These are phyloP conservation scores for Fragosphaeria purpurea DNA, from an alignment of 2,329 filamentous ascomycete genomes.

Conservation along the genomic window DNA sequence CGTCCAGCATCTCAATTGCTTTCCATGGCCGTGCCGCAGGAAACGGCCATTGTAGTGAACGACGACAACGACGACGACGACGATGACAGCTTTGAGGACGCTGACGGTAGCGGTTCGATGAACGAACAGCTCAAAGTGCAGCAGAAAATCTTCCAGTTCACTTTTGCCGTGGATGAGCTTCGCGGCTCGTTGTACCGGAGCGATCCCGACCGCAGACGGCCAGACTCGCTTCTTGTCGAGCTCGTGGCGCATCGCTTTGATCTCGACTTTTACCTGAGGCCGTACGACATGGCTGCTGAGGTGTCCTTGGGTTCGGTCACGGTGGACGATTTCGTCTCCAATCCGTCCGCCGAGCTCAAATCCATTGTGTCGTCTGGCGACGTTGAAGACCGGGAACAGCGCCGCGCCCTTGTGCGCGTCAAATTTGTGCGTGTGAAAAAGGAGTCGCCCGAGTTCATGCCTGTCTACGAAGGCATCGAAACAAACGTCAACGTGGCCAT, in stretches of 20 bases:
- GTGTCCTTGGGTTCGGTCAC: slow-evolving; percentile 78
- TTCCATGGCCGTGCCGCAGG: slow-evolving; percentile 49
- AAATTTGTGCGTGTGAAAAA: slow-evolving; percentile 86
- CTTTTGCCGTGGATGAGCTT: slow-evolving; percentile 88
- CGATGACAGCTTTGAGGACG: slow-evolving; percentile 57
- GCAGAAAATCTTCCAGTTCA: slow-evolving; percentile 90
- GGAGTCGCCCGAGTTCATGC: slow-evolving; percentile 85
- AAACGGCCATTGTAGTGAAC: slow-evolving; percentile 69
- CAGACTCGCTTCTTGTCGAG: slow-evolving; percentile 79
- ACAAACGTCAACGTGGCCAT: slow-evolving; percentile 86
- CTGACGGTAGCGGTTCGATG: slow-evolving; percentile 41
- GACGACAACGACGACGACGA: slow-evolving; percentile 48
- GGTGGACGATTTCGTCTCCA: slow-evolving; percentile 90
- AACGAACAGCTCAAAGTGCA: slow-evolving; percentile 60
- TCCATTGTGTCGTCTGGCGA: slow-evolving; percentile 87
- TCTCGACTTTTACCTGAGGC: slow-evolving; percentile 76
- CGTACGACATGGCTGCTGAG: slow-evolving; percentile 88
- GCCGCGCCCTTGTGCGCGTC: slow-evolving; percentile 74
- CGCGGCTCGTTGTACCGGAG: slow-evolving; percentile 87
- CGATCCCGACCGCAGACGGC: slow-evolving; percentile 64
- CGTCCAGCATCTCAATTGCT: slow-evolving; percentile 59
- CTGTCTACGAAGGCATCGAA: slow-evolving; percentile 84
- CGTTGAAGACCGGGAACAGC: slow-evolving; percentile 59
- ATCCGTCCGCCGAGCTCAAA: slow-evolving; percentile 83
- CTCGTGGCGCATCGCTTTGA: slow-evolving; percentile 83